Base-by-base conservation (phyloP, 331 rosid species). In the Quercus tomentella region DNA sequence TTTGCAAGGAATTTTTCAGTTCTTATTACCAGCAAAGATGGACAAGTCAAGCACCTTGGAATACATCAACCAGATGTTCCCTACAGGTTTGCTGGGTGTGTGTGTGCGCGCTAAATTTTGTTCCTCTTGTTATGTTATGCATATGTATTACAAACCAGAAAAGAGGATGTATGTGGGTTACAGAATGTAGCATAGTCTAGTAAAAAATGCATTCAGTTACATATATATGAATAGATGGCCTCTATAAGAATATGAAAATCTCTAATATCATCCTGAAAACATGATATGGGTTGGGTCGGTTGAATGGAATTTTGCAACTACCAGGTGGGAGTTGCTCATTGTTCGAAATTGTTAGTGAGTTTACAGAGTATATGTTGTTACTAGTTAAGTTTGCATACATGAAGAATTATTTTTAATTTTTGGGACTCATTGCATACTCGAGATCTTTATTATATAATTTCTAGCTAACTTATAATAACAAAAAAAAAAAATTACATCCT, bases 51-150 rank as follows among this genome's bases (percentile, higher is more conserved):
- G 97, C 86, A 91, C 98, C 49, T 83, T 93, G 83, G 99, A 93
- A 61, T 95, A 95, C 80, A 95, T 95, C 88, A 95, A 95, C 74
- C 99, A 95, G 85, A 93, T 93, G 99, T 95, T 95, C 84, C 99
- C 99, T 74, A 90, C 93, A 78, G 99, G 99, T 94, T 45, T 67
- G 65, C 33, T 69, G 23, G 41, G 18, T 66, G 35, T 72, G 66
- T 70, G 25, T 23, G 37, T 54, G 31, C 7, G 28, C 2, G 1
- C 66, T 56, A 20, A 9, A 14, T 26, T 10, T 37, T 18, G 20
- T 68, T 35, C 55, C 51, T 68, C 18, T 18, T 35, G 4, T 70
- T 68, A 16, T 26, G 25, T 60, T 31, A 56, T 72, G 17, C 77
- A 26, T 21, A 22, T 65, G 20, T 35, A 4, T 45, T 60, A 60